These are phyloP conservation scores for Volvariella volvacea DNA, from an alignment of 1,284 basidiomycete species.

Conservation along the genomic window DNA sequence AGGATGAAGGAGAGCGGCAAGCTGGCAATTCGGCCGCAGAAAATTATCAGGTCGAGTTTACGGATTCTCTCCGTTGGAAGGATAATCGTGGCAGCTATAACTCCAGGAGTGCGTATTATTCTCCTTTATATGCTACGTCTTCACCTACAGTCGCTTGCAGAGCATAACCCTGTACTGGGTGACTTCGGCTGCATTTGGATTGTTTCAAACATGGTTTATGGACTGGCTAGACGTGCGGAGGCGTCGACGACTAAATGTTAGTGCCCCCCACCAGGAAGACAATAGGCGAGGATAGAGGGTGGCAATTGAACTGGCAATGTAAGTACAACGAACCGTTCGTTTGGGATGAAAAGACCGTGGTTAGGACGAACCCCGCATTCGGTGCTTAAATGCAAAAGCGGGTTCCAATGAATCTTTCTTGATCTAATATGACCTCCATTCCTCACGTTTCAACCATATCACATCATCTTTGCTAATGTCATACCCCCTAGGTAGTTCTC, in stretches of 20 bases:
- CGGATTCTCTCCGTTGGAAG: conserved; percentile 61
- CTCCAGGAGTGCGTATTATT: conserved; percentile 57
- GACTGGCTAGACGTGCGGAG: conserved; percentile 54
- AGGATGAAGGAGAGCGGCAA: conserved; percentile 36
- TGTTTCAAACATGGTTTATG: conserved; percentile 74
- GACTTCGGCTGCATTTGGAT: conserved; percentile 73
- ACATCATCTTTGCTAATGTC: neutral
- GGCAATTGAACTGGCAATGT: too few relatives aligned
- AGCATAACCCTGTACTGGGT: conserved; percentile 81
- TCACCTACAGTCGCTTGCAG: conserved; percentile 30
- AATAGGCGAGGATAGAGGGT: neutral
- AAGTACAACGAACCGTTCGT: conserved; percentile 1
- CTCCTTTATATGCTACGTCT: neutral
- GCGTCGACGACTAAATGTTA: conserved; percentile 20
- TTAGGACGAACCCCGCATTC: conserved; percentile 57
- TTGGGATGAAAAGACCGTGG: conserved; percentile 68
- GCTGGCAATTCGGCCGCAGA: conserved; percentile 35
- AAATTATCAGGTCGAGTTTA: conserved; percentile 55
- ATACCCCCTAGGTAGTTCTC: neutral
- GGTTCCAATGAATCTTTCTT: conserved; percentile 60
- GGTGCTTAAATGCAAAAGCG: conserved; percentile 21
- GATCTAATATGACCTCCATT: conserved; percentile 77
- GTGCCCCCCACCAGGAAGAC: conserved; percentile 1
- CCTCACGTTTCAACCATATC: conserved; percentile 6
- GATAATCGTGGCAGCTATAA: conserved; percentile 70